Conservation (phyloP, 1,139 yeast genomes). For the Blastobotrys buckinghamii region DNA sequence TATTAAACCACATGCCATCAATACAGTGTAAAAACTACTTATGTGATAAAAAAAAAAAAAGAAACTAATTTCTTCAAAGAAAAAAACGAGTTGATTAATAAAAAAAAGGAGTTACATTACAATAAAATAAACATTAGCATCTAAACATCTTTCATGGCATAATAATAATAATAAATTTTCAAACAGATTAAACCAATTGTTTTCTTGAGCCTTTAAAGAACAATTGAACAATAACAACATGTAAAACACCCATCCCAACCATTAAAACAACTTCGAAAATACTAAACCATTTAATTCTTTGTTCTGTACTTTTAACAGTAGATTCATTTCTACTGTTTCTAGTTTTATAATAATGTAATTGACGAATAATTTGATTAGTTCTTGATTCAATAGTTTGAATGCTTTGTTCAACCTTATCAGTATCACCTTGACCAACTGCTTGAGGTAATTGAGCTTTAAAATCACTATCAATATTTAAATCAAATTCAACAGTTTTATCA, state of each 20-base stretch:
- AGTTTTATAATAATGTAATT: slow-evolving; percentile 80
- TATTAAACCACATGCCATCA: too few relatives aligned
- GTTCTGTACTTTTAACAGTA: slow-evolving; percentile 82
- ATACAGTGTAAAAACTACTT: too few relatives aligned
- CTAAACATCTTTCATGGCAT: too few relatives aligned
- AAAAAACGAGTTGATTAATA: background rate
- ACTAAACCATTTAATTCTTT: slow-evolving; percentile 82
- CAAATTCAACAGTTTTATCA: slow-evolving; percentile 86
- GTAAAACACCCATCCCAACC: slow-evolving; percentile 81
- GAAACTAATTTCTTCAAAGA: background rate
- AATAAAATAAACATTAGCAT: background rate
- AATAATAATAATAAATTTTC: background rate
- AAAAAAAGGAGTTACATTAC: background rate
- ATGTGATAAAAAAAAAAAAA: too few relatives aligned
- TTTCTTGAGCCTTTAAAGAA: slow-evolving; percentile 81
- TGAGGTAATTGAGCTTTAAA: slow-evolving; percentile 62
- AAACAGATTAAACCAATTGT: slow-evolving; percentile 53
- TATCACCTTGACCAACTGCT: slow-evolving; percentile 51
- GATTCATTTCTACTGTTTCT: slow-evolving; percentile 89
- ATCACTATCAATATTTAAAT: slow-evolving; percentile 48
- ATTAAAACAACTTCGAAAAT: slow-evolving; percentile 73
- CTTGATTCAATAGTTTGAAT: slow-evolving; percentile 62
- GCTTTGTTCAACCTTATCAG: slow-evolving; percentile 39
- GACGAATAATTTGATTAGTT: slow-evolving; percentile 56
- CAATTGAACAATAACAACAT: slow-evolving; percentile 76